Percentiles rank a stretch among this genome's conserved stretches.
phyloP scores from a whole-genome alignment of 192 early-diverging fungal genomes.

The Coemansia sp. region DNA sequence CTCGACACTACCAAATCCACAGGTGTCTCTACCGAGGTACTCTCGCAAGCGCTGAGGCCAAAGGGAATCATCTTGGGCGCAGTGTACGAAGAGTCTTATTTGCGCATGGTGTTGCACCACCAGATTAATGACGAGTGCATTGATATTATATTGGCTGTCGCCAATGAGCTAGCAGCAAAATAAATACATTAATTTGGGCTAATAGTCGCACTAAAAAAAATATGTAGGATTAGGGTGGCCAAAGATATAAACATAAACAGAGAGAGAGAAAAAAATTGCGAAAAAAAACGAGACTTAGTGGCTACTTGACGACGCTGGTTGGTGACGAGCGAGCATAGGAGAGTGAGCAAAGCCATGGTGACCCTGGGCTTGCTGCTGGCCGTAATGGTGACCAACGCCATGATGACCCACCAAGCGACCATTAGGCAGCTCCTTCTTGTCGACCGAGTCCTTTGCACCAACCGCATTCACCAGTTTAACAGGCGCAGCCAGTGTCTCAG shows the following conservation, averaged over 20 bases:
- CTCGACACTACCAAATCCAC: slow-evolving; percentile 25
- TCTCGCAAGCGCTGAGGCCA: slow-evolving; percentile 10
- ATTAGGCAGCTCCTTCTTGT: neutral
- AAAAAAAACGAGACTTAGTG: neutral
- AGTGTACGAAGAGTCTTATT: slow-evolving; percentile 16
- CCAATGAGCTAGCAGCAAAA: neutral
- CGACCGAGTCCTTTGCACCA: neutral
- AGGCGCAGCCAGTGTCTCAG: neutral
- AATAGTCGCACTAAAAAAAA: neutral
- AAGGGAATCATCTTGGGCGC: slow-evolving; percentile 18
- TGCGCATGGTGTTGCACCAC: slow-evolving; percentile 40
- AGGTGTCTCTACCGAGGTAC: neutral
- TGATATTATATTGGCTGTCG: slow-evolving; percentile 18
- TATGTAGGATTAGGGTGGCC: neutral
- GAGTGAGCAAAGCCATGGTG: neutral
- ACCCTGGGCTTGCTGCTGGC: neutral
- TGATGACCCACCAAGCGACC: neutral
- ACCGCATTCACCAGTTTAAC: neutral
- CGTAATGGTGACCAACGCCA: neutral
- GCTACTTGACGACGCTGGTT: neutral
- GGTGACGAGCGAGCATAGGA: neutral
- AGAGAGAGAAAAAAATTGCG: neutral
- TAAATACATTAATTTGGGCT: neutral
- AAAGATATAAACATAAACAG: neutral
- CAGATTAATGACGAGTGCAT: slow-evolving; percentile 33